Percentiles rank a stretch among this genome's conserved stretches.
Evolutionary conservation across 1,139 yeast genomes (phyloP).

Genomic region (Scheffersomyces insectosa): DNA sequence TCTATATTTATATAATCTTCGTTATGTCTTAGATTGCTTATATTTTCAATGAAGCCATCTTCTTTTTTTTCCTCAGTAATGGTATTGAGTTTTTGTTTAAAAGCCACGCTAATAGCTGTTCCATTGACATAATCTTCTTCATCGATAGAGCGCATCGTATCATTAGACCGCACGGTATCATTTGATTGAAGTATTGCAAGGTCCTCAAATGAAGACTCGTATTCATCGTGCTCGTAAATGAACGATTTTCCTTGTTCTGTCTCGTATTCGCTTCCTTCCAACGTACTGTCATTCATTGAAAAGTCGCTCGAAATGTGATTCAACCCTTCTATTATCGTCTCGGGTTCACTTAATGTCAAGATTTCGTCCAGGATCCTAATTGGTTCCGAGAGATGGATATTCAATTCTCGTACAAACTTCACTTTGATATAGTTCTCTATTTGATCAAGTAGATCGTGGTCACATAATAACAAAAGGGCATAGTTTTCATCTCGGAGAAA

Average conservation of each 20-base stretch:
- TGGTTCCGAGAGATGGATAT: conserved; percentile 5
- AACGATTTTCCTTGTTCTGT: conserved; percentile 12
- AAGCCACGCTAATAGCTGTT: conserved; percentile 8
- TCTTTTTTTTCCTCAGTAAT: conserved; percentile 8
- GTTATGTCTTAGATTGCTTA: conserved; percentile 37
- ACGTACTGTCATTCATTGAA: conserved; percentile 7
- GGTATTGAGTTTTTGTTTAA: conserved; percentile 3
- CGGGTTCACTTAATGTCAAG: neutral
- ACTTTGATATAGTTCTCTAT: conserved; percentile 29
- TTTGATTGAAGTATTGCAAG: conserved; percentile 21
- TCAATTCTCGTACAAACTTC: conserved; percentile 13
- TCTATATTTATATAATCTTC: conserved; percentile 18
- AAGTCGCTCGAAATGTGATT: conserved; percentile 1
- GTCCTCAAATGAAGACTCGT: conserved; percentile 24
- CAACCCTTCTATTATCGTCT: conserved; percentile 5
- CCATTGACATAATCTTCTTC: conserved; percentile 8
- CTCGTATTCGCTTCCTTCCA: conserved; percentile 5
- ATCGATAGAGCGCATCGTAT: conserved; percentile 6
- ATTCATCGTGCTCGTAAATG: conserved; percentile 19
- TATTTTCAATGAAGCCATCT: conserved; percentile 24
- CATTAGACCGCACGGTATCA: conserved; percentile 21
- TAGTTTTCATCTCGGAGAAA: conserved; percentile 36
- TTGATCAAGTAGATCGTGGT: conserved; percentile 25
- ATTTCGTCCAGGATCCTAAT: neutral
- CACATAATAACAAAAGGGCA: conserved; percentile 31